Conservation (phyloP, 495 filamentous ascomycete species). For the Evernia prunastri region DNA sequence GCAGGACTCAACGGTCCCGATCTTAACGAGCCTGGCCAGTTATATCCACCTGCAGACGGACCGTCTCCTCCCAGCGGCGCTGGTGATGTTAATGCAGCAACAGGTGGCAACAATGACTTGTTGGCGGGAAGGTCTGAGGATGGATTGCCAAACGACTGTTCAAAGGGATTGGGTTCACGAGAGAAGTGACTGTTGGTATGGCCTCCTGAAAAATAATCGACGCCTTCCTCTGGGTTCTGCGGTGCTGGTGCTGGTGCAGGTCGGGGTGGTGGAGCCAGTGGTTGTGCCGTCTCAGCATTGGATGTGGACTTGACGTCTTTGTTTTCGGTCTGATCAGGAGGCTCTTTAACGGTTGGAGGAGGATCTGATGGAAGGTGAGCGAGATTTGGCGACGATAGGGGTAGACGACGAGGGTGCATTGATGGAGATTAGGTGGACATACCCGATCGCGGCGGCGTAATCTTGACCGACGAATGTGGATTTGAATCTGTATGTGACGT, state of each 20-base stretch:
- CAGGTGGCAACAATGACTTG: constrained; percentile 74
- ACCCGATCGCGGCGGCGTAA: constrained; percentile 30
- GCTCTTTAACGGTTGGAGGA: constrained; percentile 37
- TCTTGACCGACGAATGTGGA: constrained; percentile 19
- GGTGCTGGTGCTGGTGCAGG: constrained; percentile 50
- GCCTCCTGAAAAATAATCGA: constrained; percentile 70
- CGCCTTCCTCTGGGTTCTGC: constrained; percentile 49
- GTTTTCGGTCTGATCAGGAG: constrained; percentile 39
- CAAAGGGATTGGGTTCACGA: constrained; percentile 92
- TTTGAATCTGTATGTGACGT: constrained; percentile 21
- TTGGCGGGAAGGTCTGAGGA: constrained; percentile 71
- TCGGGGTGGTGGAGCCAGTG: constrained; percentile 74
- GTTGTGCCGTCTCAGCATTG: constrained; percentile 46
- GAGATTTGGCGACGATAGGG: constrained; percentile 7
- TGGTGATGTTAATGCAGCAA: constrained; percentile 87
- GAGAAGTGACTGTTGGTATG: constrained; percentile 54
- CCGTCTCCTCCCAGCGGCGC: constrained; percentile 68
- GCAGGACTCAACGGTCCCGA: constrained; percentile 93
- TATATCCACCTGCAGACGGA: constrained; percentile 55
- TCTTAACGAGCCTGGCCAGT: constrained; percentile 81
- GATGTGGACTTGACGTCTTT: constrained; percentile 30
- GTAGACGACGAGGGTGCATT: background rate
- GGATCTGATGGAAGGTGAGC: constrained; percentile 34
- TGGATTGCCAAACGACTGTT: constrained; percentile 77
- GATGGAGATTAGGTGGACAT: constrained; percentile 12